Conservation (phyloP, 108 stramenopile genomes). For the Cylindrotheca closterium region DNA sequence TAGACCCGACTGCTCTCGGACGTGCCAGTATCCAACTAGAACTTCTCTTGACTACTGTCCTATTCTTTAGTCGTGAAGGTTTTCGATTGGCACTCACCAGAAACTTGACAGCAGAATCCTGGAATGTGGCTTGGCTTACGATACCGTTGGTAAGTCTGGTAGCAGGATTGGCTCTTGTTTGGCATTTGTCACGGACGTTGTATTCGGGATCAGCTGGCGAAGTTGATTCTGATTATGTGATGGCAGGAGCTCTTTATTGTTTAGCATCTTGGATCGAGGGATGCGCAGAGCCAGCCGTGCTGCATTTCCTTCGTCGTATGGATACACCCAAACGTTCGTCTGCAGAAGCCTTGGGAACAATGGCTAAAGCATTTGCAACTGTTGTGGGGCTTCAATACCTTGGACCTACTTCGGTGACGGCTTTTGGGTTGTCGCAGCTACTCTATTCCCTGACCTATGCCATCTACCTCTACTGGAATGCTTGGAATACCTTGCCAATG, state of each 20-base stretch:
- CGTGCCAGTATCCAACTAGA: constrained; percentile 81
- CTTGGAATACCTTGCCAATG: constrained; percentile 13
- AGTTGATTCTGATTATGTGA: constrained; percentile 57
- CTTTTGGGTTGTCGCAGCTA: constrained; percentile 81
- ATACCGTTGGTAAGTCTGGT: constrained; percentile 24
- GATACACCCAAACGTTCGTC: constrained; percentile 59
- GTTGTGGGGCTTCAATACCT: constrained; percentile 41
- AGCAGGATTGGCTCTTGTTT: constrained; percentile 22
- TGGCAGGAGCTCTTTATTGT: constrained; percentile 80
- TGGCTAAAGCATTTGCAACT: constrained; percentile 51
- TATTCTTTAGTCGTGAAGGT: constrained; percentile 89
- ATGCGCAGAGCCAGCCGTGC: constrained; percentile 67
- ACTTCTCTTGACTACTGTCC: constrained; percentile 63
- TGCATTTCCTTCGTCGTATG: constrained; percentile 60
- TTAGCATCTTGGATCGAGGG: constrained; percentile 72
- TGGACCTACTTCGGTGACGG: constrained; percentile 38
- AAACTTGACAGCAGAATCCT: constrained; percentile 24
- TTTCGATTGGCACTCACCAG: constrained; percentile 80
- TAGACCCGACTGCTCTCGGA: constrained; percentile 67
- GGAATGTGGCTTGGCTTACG: constrained; percentile 36
- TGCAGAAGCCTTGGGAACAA: constrained; percentile 73
- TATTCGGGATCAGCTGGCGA: too few relatives aligned
- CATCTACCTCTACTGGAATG: constrained; percentile 44
- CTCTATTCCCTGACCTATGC: constrained; percentile 61
- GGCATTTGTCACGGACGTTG: too few relatives aligned